Conservation (phyloP, 176 grass and related monocot genomes). For the Neostapfia colusana region DNA sequence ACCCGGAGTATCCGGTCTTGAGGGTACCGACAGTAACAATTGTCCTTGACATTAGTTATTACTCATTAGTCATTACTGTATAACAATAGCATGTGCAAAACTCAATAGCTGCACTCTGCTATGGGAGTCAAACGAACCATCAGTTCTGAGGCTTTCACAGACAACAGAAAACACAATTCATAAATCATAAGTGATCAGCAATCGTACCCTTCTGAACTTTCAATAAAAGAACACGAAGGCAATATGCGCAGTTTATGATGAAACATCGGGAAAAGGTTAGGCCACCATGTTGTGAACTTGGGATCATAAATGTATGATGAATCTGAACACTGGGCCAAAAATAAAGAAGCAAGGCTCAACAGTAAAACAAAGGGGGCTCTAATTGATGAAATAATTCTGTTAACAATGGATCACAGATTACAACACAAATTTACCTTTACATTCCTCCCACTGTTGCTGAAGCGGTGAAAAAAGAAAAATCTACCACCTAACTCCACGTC, state of each 20-base stretch:
- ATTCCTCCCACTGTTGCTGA: slow-evolving; percentile 46
- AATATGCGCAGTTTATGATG: not conserved
- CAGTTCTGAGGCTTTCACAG: not conserved
- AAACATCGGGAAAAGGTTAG: not conserved
- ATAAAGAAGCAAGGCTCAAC: not conserved
- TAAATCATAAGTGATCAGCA: not conserved
- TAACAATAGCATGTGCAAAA: not conserved
- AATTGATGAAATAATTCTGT: slow-evolving; percentile 40
- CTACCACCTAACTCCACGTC: slow-evolving; percentile 34
- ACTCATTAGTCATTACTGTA: not conserved
- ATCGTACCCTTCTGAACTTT: not conserved
- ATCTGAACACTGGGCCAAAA: not conserved
- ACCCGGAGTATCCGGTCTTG: too few relatives aligned
- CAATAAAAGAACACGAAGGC: not conserved
- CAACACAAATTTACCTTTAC: slow-evolving; percentile 55
- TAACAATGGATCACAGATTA: slow-evolving; percentile 35
- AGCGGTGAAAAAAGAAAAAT: slow-evolving; percentile 17
- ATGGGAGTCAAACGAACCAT: not conserved
- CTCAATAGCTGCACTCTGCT: not conserved
- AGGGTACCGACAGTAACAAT: too few relatives aligned
- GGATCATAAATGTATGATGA: not conserved
- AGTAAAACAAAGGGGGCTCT: slow-evolving; percentile 12
- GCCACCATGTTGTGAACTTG: not conserved
- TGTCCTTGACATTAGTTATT: too few relatives aligned
- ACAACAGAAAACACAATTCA: not conserved